A percentile compares a stretch with the other conserved stretches of the same genome.
Evolutionary conservation across 2,329 filamentous ascomycete species (phyloP).

Genomic region (Talaromyces sp.): DNA sequence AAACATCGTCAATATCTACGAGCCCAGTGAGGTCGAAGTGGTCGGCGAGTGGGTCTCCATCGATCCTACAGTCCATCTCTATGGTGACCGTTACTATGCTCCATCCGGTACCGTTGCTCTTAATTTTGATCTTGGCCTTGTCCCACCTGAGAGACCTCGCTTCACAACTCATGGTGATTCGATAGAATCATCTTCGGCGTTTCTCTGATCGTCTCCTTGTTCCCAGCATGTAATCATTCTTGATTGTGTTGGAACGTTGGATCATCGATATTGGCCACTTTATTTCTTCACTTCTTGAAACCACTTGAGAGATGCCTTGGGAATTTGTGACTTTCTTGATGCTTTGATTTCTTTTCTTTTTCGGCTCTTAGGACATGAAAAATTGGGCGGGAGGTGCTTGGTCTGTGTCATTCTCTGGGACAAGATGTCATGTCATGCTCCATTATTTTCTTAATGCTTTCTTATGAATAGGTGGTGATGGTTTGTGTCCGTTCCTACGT

Average conservation of each 20-base stretch:
- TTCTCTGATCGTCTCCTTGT: not conserved
- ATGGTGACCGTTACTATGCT: slow-evolving; percentile 13
- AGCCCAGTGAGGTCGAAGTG: slow-evolving; percentile 25
- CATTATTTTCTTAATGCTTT: not conserved
- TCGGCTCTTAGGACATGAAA: not conserved
- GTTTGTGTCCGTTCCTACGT: not conserved
- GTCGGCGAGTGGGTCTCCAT: slow-evolving; percentile 23
- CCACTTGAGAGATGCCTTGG: not conserved
- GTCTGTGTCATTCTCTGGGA: not conserved
- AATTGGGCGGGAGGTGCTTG: not conserved
- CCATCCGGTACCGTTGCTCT: not conserved
- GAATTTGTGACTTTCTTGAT: not conserved
- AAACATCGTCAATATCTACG: slow-evolving; percentile 27
- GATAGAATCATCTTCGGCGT: not conserved
- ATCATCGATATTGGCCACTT: not conserved
- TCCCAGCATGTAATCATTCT: not conserved
- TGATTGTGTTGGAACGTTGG: not conserved
- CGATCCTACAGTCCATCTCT: slow-evolving; percentile 17
- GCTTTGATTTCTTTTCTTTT: not conserved
- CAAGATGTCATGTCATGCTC: not conserved
- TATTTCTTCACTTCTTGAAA: slow-evolving; percentile 1
- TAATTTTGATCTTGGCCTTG: too few relatives aligned
- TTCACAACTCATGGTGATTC: not conserved
- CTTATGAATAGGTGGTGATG: not conserved
- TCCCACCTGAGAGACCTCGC: too few relatives aligned